Percentiles rank a stretch among this genome's conserved stretches.
These are phyloP conservation scores for Nemania bipapillata DNA, from an alignment of 2,329 filamentous ascomycete species.

Conservation along the genomic window DNA sequence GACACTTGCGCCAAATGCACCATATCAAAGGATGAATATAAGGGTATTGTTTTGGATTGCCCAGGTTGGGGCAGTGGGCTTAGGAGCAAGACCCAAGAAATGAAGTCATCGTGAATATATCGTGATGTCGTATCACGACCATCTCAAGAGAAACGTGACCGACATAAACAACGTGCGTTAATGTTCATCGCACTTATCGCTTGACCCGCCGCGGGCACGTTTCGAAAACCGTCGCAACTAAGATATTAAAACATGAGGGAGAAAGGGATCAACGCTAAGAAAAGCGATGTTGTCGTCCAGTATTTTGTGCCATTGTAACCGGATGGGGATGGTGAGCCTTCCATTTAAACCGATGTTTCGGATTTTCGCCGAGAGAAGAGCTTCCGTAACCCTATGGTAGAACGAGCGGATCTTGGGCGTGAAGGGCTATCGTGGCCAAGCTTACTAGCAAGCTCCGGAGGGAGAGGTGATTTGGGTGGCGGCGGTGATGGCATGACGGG, in stretches of 20 bases:
- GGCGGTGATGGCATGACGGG: conserved; percentile 31
- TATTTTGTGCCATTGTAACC: background rate
- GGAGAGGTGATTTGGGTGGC: conserved; percentile 36
- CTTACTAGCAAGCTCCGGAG: conserved; percentile 11
- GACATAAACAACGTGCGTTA: background rate
- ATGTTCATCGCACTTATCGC: conserved; percentile 1
- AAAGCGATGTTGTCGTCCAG: background rate
- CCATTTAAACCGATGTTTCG: conserved; percentile 32
- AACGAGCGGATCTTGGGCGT: conserved; percentile 39
- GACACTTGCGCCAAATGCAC: conserved; percentile 32
- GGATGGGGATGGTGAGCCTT: background rate
- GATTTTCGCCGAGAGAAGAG: conserved; percentile 43
- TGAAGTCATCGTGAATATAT: conserved; percentile 11
- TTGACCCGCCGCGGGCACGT: background rate
- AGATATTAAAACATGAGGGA: conserved; percentile 17
- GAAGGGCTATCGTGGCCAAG: conserved; percentile 26
- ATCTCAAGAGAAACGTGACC: background rate
- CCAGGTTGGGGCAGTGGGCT: conserved; percentile 1
- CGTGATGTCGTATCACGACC: conserved; percentile 17
- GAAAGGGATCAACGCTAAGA: background rate
- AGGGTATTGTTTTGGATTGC: conserved; percentile 16
- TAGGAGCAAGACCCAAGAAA: conserved; percentile 8
- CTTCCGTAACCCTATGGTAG: conserved; percentile 42
- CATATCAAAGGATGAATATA: conserved; percentile 14
- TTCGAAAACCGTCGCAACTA: background rate